Evolutionary conservation across 2,329 filamentous ascomycete species (phyloP).

Genomic region (Fusarium ambrosium): DNA sequence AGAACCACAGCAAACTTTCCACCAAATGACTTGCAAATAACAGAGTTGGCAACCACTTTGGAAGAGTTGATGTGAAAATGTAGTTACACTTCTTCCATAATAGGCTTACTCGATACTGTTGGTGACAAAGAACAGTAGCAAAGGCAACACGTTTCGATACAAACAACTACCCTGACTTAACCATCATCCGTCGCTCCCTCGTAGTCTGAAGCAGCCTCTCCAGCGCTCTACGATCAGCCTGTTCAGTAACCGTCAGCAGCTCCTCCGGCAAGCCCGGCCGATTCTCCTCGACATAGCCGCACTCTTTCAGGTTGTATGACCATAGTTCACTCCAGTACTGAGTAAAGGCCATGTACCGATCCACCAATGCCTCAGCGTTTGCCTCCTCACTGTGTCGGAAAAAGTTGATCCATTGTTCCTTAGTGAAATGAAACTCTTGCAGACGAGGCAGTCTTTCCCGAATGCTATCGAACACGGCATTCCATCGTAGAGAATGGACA

Average conservation of each 20-base stretch:
- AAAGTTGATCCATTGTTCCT: accelerated
- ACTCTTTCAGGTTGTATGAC: neutral
- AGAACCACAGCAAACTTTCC: neutral
- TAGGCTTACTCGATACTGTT: neutral
- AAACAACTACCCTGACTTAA: neutral
- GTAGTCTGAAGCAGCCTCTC: neutral
- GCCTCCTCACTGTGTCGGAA: neutral
- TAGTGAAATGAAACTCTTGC: neutral
- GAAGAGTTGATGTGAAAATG: neutral
- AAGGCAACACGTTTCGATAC: neutral
- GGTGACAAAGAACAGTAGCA: neutral
- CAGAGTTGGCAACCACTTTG: neutral
- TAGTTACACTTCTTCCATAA: neutral
- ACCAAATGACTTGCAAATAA: neutral
- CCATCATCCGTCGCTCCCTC: neutral
- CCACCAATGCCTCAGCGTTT: neutral
- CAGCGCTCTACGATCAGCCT: neutral
- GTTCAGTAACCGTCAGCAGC: neutral
- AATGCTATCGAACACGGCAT: constrained; percentile 38
- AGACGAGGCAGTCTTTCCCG: neutral
- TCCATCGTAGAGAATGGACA: constrained; percentile 30
- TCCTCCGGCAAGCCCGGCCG: neutral
- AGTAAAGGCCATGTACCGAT: neutral
- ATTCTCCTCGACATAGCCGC: constrained; percentile 2
- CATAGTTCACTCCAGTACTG: neutral